phyloP scores from a whole-genome alignment of 257 asterid genomes.

The Nicotiana knightiana region DNA sequence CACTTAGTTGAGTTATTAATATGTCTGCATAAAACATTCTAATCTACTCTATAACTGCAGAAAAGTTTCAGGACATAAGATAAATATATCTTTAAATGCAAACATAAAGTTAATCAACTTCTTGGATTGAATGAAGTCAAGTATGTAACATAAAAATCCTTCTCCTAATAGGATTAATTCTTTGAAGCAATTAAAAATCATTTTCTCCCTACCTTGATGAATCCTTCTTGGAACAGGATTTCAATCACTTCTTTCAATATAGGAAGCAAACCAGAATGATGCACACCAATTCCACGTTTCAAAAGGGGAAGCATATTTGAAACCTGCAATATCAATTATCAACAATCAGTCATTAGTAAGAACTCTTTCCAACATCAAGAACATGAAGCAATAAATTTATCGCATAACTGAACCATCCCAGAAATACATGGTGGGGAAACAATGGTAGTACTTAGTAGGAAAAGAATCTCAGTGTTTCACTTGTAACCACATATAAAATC shows the following conservation, averaged over 20 bases:
- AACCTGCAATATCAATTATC: slow-evolving; percentile 40
- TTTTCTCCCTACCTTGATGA: slow-evolving; percentile 67
- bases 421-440: background rate
- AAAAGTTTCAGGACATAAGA: background rate
- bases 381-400: background rate
- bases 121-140: background rate
- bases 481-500: slow-evolving; percentile 1
- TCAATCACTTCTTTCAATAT: slow-evolving; percentile 96
- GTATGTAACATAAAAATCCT: background rate
- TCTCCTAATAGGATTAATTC: background rate
- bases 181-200: slow-evolving; percentile 7
- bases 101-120: background rate
- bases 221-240: slow-evolving; percentile 95
- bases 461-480: background rate
- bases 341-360: background rate
- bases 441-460: background rate
- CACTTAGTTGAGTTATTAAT: background rate
- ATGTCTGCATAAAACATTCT: background rate
- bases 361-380: background rate
- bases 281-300: slow-evolving; percentile 97
- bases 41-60: background rate
- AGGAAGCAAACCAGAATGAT: slow-evolving; percentile 99
- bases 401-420: background rate
- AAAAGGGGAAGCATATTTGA: slow-evolving; percentile 86
- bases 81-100: background rate